phyloP scores from a whole-genome alignment of 106 monocot genomes.

The Agapanthus africanus region DNA sequence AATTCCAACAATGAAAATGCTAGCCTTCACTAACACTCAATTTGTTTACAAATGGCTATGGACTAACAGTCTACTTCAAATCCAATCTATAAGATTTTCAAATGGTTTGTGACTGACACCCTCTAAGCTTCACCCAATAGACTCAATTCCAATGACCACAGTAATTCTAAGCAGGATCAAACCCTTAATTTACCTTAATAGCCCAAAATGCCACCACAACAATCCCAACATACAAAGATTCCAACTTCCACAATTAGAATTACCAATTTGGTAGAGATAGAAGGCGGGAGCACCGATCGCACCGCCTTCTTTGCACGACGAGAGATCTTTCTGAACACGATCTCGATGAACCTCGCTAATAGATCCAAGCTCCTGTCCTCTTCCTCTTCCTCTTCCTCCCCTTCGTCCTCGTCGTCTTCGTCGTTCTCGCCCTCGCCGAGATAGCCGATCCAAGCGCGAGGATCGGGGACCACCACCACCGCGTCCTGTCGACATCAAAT shows the following conservation, averaged over 20 bases:
- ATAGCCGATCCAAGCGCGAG: slow-evolving; percentile 48
- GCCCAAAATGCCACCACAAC: no score
- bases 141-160: no score
- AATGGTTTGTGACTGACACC: no score
- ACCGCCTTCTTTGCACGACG: slow-evolving; percentile 59
- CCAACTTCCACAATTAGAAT: no score
- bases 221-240: no score
- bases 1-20: no score
- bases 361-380: slow-evolving; percentile 90
- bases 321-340: slow-evolving; percentile 66
- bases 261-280: slow-evolving; percentile 78
- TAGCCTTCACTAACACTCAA: no score
- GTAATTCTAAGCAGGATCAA: not conserved
- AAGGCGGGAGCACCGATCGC: slow-evolving; percentile 74
- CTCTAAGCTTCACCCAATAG: no score
- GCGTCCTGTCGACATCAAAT: slow-evolving; percentile 23
- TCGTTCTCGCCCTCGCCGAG: slow-evolving; percentile 15
- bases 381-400: slow-evolving; percentile 61
- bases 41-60: no score
- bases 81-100: no score
- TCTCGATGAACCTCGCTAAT: slow-evolving; percentile 54
- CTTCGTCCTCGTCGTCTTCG: slow-evolving; percentile 39
- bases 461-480: slow-evolving; percentile 50
- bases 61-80: no score
- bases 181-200: no score